A percentile compares a stretch with the other conserved stretches of the same genome.
phyloP scores from a whole-genome alignment of 2,329 filamentous ascomycete genomes.

The Torrubiella hemipterigena region DNA sequence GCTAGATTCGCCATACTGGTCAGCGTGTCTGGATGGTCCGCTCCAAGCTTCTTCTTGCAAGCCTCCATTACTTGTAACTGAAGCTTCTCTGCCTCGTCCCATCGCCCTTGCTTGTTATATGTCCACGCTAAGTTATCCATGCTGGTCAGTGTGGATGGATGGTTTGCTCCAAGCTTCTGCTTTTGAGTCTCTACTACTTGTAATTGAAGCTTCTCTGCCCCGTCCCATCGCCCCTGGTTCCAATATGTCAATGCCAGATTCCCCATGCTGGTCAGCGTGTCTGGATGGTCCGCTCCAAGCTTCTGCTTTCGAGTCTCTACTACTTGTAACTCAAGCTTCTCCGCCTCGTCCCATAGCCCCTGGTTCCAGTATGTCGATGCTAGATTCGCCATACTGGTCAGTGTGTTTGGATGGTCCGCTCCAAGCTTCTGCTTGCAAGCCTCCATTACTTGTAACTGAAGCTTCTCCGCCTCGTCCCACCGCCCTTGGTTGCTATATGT shows the following conservation, averaged over 20 bases:
- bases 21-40: no score
- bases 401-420: constrained; percentile 7
- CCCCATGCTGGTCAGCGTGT: neutral
- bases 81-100: no score
- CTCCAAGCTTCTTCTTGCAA: no score
- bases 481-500: constrained; percentile 5
- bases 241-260: constrained; percentile 2
- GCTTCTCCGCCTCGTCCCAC: constrained; percentile 7
- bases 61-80: no score
- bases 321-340: constrained; percentile 2
- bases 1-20: no score
- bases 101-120: no score
- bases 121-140: constrained; percentile 8
- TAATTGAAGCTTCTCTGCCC: neutral
- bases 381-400: neutral
- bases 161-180: constrained; percentile 8
- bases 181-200: constrained; percentile 7
- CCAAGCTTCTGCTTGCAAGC: constrained; percentile 6
- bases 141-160: constrained; percentile 9
- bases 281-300: constrained; percentile 9
- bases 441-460: constrained; percentile 8
- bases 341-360: neutral
- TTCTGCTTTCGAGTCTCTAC: constrained; percentile 6
- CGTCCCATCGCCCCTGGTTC: neutral
- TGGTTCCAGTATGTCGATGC: neutral